These are phyloP conservation scores for Ramaria sp. DNA, from an alignment of 768 basidiomycete species.

Conservation along the genomic window DNA sequence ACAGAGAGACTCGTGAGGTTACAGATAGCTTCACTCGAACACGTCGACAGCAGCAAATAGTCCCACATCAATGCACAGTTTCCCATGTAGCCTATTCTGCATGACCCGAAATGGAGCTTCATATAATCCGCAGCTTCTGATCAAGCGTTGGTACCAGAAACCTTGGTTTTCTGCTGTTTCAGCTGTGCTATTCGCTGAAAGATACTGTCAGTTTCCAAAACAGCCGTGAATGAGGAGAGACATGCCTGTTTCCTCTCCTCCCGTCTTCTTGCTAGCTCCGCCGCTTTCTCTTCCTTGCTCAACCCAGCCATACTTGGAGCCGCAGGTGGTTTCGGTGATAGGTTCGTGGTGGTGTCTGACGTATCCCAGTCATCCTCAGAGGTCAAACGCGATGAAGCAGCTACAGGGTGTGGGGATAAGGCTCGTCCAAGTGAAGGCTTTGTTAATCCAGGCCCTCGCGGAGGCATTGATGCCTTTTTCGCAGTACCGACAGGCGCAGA, in stretches of 20 bases:
- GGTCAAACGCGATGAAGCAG: not conserved
- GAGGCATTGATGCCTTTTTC: slow-evolving; percentile 17
- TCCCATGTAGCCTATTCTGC: not conserved
- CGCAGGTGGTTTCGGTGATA: slow-evolving; percentile 12
- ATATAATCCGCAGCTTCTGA: not conserved
- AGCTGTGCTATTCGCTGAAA: slow-evolving; percentile 61
- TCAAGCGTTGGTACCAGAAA: slow-evolving; percentile 17
- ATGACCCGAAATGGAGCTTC: not conserved
- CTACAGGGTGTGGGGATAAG: not conserved
- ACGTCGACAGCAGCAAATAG: slow-evolving; percentile 5
- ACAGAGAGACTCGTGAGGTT: slow-evolving; percentile 7
- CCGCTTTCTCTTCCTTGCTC: slow-evolving; percentile 86
- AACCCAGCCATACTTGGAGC: slow-evolving; percentile 33
- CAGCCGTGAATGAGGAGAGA: slow-evolving; percentile 11
- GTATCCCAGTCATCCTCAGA: not conserved
- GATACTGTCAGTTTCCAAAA: not conserved
- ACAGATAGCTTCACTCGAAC: slow-evolving; percentile 7
- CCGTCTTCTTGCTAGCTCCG: slow-evolving; percentile 84
- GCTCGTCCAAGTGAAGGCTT: not conserved
- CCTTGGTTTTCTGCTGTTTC: slow-evolving; percentile 69
- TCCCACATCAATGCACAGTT: not conserved
- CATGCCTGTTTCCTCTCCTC: slow-evolving; percentile 85
- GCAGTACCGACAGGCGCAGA: slow-evolving; percentile 23
- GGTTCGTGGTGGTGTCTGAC: not conserved
- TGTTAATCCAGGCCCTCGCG: not conserved